Conservation (phyloP, 2,329 filamentous ascomycete genomes). For the Chaetomium sp. region DNA sequence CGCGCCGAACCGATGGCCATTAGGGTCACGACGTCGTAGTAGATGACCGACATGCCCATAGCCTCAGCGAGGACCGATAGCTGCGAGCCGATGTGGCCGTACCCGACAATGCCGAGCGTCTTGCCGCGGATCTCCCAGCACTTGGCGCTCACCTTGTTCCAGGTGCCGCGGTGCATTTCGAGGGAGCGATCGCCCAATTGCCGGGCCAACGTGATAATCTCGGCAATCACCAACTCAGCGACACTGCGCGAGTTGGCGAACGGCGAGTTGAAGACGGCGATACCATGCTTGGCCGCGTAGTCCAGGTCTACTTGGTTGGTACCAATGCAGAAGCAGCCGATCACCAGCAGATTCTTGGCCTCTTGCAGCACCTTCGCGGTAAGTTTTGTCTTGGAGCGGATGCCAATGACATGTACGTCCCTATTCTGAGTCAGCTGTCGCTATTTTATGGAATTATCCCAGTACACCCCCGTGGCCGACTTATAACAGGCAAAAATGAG, state of each 20-base stretch:
- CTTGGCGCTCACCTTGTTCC: conserved; percentile 95
- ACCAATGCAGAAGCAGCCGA: conserved; percentile 98
- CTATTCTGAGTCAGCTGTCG: conserved; percentile 37
- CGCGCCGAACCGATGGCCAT: conserved; percentile 88
- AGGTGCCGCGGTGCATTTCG: conserved; percentile 88
- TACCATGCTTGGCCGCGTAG: conserved; percentile 75
- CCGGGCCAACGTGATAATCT: conserved; percentile 86
- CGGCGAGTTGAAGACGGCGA: conserved; percentile 97
- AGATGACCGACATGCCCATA: conserved; percentile 97
- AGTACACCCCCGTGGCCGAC: too few species aligned
- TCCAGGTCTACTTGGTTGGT: conserved; percentile 91
- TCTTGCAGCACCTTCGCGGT: conserved; percentile 76
- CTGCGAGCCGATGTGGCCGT: conserved; percentile 95
- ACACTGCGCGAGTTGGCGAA: conserved; percentile 98
- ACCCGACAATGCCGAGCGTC: conserved; percentile 91
- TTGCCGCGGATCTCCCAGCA: conserved; percentile 99
- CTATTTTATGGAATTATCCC: neutral
- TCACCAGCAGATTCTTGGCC: conserved; percentile 89
- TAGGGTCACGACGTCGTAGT: conserved; percentile 89
- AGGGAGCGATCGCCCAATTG: conserved; percentile 89
- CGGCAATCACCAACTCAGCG: conserved; percentile 88
- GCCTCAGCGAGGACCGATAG: conserved; percentile 91
- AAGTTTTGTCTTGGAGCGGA: conserved; percentile 95
- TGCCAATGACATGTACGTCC: conserved; percentile 94
- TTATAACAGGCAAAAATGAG: too few species aligned